Evolutionary conservation across 352 stramenopile genomes (phyloP).

Genomic region (Globisporangium solare): DNA sequence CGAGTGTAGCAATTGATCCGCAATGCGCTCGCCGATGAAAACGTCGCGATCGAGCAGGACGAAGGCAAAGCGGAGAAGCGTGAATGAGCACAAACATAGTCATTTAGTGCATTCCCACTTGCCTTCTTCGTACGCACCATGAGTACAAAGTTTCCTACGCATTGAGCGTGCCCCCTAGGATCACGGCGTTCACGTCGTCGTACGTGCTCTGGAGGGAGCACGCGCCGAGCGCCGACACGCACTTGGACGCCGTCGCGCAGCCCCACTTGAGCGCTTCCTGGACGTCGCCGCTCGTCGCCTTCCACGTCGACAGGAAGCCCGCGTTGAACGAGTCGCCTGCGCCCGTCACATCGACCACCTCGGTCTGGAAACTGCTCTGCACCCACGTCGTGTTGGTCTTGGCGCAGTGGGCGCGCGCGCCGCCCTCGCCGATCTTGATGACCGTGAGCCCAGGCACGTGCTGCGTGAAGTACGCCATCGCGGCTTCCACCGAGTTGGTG

Average conservation of each 20-base stretch:
- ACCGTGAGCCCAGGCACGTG: constrained; percentile 47
- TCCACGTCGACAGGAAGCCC: constrained; percentile 71
- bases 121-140: too few relatives aligned
- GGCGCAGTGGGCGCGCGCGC: constrained; percentile 44
- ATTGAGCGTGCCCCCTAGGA: constrained; percentile 14
- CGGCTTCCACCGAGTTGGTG: constrained; percentile 40
- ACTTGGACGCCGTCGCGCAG: constrained; percentile 60
- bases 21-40: constrained; percentile 27
- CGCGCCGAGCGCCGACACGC: constrained; percentile 48
- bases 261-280: constrained; percentile 53
- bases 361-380: constrained; percentile 44
- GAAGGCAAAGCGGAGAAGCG: constrained; percentile 4
- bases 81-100: neutral
- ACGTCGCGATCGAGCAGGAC: constrained; percentile 11
- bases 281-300: constrained; percentile 42
- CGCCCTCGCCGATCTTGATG: constrained; percentile 65
- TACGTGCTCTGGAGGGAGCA: constrained; percentile 41
- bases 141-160: neutral
- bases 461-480: constrained; percentile 43
- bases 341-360: constrained; percentile 76
- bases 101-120: too few relatives aligned
- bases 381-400: constrained; percentile 36
- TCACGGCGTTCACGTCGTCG: constrained; percentile 38
- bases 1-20: constrained; percentile 22
- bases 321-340: constrained; percentile 86